Evolutionary conservation across 176 grass and related monocot species (phyloP).

Genomic region (Carex cristatella): DNA sequence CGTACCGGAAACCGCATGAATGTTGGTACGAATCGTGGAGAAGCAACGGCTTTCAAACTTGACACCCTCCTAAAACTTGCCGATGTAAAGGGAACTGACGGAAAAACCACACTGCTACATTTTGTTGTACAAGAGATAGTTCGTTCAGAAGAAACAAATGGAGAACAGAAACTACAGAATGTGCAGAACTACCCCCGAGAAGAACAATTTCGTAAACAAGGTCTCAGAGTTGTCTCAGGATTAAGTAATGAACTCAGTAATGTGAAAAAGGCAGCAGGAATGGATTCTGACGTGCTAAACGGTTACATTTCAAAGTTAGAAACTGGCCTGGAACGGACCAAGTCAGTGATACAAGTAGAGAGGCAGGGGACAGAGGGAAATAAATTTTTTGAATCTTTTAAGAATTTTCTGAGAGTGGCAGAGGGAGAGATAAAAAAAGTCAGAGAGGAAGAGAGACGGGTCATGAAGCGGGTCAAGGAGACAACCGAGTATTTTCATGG

Average conservation of each 20-base stretch:
- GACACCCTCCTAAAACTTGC: conserved; percentile 96
- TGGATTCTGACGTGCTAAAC: conserved; percentile 91
- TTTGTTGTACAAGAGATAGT: conserved; percentile 98
- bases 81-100: conserved; percentile 88
- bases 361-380: conserved; percentile 60
- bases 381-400: conserved; percentile 74
- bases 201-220: conserved; percentile 80
- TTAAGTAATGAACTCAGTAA: conserved; percentile 84
- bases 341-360: conserved; percentile 69
- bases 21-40: conserved; percentile 86
- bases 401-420: conserved; percentile 63
- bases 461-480: conserved; percentile 63
- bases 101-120: conserved; percentile 90
- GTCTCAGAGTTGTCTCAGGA: conserved; percentile 71
- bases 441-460: conserved; percentile 56
- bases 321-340: conserved; percentile 64
- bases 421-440: conserved; percentile 65
- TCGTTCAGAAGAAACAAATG: conserved; percentile 64
- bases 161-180: conserved; percentile 35
- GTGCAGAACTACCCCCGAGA: conserved; percentile 43
- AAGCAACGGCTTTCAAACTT: conserved; percentile 93
- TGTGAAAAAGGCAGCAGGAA: conserved; percentile 76
- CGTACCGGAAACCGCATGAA: conserved; percentile 97
- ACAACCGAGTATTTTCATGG: conserved; percentile 93
- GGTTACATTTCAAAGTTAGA: conserved; percentile 85